A percentile compares a stretch with the other conserved stretches of the same genome.
Evolutionary conservation across 106 monocot genomes (phyloP).

Genomic region (Dioscorea zingiberensis): DNA sequence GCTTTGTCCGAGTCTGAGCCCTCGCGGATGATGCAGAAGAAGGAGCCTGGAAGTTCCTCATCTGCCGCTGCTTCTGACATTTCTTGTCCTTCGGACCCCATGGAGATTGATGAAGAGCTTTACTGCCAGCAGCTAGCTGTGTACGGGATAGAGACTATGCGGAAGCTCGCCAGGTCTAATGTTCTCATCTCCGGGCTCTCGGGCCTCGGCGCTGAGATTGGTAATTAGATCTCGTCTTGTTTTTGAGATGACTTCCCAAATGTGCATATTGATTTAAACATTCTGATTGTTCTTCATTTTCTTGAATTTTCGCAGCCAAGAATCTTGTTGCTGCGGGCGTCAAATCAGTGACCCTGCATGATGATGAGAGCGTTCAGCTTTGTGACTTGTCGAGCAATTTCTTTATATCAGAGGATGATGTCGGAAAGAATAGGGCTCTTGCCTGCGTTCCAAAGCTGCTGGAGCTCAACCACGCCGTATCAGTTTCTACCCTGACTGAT

Average conservation of each 20-base stretch:
- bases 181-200: slow-evolving; percentile 68
- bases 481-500: slow-evolving; percentile 42
- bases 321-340: slow-evolving; percentile 86
- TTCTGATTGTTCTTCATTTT: background rate
- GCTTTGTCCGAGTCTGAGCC: background rate
- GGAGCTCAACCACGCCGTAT: slow-evolving; percentile 82
- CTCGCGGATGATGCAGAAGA: slow-evolving; percentile 26
- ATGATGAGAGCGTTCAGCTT: slow-evolving; percentile 55
- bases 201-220: slow-evolving; percentile 81
- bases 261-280: background rate
- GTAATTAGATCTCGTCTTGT: slow-evolving; percentile 10
- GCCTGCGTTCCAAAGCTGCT: slow-evolving; percentile 73
- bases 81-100: background rate
- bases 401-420: slow-evolving; percentile 62
- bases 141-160: slow-evolving; percentile 81
- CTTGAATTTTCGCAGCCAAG: slow-evolving; percentile 54
- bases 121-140: slow-evolving; percentile 85
- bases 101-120: slow-evolving; percentile 83
- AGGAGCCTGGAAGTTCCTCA: background rate
- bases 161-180: slow-evolving; percentile 57
- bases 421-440: slow-evolving; percentile 65
- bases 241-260: background rate
- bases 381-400: slow-evolving; percentile 84
- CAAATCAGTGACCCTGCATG: slow-evolving; percentile 74
- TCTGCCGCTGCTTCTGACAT: too few species aligned